These are phyloP conservation scores for Cadophora sp. DNA, from an alignment of 2,329 filamentous ascomycete genomes.

Conservation along the genomic window DNA sequence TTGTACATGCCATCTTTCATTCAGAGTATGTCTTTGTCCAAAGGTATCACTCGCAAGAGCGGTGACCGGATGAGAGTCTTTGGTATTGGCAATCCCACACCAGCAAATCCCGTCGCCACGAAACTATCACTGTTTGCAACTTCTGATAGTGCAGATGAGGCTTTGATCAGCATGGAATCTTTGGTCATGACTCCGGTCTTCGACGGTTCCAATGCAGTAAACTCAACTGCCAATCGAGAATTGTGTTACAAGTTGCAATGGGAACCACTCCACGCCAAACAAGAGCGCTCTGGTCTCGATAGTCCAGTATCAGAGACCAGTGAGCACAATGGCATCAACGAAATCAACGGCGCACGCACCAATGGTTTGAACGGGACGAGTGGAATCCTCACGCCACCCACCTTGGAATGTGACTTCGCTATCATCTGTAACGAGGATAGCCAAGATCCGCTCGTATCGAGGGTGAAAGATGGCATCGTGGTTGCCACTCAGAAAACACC, in stretches of 20 bases:
- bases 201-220: slow-evolving; percentile 44
- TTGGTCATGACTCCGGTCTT: slow-evolving; percentile 52
- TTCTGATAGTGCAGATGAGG: slow-evolving; percentile 41
- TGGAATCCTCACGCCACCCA: slow-evolving; percentile 9
- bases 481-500: slow-evolving; percentile 47
- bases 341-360: background rate
- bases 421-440: slow-evolving; percentile 49
- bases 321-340: slow-evolving; percentile 6
- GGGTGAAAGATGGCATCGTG: slow-evolving; percentile 46
- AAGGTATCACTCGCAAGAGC: slow-evolving; percentile 42
- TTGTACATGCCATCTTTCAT: slow-evolving; percentile 54
- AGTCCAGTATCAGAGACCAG: slow-evolving; percentile 5
- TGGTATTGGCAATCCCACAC: slow-evolving; percentile 46
- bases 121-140: slow-evolving; percentile 50
- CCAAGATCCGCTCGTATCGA: slow-evolving; percentile 46
- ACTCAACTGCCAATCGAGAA: slow-evolving; percentile 45
- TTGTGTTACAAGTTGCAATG: slow-evolving; percentile 57
- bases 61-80: slow-evolving; percentile 48
- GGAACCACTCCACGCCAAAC: slow-evolving; percentile 46
- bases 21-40: slow-evolving; percentile 49
- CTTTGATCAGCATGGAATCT: slow-evolving; percentile 48
- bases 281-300: background rate
- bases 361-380: slow-evolving; percentile 6
- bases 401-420: slow-evolving; percentile 45
- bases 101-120: slow-evolving; percentile 45